Percentiles rank a stretch among this genome's conserved stretches.
Conservation (phyloP, 257 asterid genomes). For the Scutellaria galericulata region DNA sequence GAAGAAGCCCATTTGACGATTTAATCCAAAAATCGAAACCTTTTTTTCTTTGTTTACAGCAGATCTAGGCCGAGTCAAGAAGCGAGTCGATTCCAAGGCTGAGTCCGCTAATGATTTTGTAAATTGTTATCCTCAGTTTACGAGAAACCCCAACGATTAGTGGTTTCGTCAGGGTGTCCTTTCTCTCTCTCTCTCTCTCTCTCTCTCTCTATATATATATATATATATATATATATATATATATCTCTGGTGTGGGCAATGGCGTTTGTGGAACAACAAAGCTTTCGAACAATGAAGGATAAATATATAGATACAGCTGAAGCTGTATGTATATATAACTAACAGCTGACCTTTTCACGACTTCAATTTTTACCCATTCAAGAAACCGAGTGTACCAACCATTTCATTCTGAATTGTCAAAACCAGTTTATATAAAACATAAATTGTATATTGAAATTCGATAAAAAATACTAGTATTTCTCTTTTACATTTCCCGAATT, state of each 20-base stretch:
- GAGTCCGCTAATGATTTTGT: slow-evolving; percentile 10
- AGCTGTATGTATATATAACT: slow-evolving; percentile 30
- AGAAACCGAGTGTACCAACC: slow-evolving; percentile 26
- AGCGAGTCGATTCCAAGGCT: slow-evolving; percentile 31
- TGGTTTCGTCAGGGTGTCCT: slow-evolving; percentile 32
- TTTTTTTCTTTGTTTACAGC: slow-evolving; percentile 20
- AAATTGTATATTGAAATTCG: no score
- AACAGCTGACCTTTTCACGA: slow-evolving; percentile 26
- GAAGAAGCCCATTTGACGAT: neutral
- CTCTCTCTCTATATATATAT: no score
- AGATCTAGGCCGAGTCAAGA: slow-evolving; percentile 43
- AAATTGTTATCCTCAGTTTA: neutral
- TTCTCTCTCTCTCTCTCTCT: neutral
- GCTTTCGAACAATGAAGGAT: slow-evolving; percentile 1
- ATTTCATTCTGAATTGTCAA: slow-evolving; percentile 5
- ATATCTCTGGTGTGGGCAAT: slow-evolving; percentile 30
- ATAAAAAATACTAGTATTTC: no score
- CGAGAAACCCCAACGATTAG: slow-evolving; percentile 43
- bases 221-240: no score
- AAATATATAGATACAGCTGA: slow-evolving; percentile 36
- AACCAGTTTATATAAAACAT: no score
- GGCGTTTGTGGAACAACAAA: slow-evolving; percentile 32
- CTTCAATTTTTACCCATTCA: slow-evolving; percentile 27
- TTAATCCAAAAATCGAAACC: slow-evolving; percentile 10
- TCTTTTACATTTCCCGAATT: no score